Conservation (phyloP, 2,329 filamentous ascomycete genomes). For the Microdochium bolleyi region DNA sequence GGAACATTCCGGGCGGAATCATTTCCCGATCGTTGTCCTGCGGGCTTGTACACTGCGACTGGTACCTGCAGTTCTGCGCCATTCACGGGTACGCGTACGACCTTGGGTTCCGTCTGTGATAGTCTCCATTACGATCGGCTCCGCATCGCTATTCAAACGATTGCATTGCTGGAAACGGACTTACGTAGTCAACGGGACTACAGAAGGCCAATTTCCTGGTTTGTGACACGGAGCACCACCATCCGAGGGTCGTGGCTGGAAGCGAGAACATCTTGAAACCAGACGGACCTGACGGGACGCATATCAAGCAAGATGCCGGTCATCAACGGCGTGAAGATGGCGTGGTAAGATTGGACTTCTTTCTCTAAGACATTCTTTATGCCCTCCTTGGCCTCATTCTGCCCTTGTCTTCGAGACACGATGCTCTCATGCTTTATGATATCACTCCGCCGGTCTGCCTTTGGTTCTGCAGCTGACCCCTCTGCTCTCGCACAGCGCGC, state of each 20-base stretch:
- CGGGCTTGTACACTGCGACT: too few relatives aligned
- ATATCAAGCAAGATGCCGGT: conserved; percentile 48
- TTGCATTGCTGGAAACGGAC: background rate
- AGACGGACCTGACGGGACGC: background rate
- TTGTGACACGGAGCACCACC: background rate
- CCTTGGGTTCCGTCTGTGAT: background rate
- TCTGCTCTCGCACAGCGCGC: conserved; percentile 41
- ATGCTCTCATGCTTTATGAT: too few relatives aligned
- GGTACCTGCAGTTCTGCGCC: background rate
- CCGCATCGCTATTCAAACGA: background rate
- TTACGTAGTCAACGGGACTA: background rate
- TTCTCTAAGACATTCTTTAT: background rate
- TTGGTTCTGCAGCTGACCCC: conserved; percentile 6
- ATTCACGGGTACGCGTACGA: background rate
- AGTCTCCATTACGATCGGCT: background rate
- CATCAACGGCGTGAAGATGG: conserved; percentile 65
- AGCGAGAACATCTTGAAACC: background rate
- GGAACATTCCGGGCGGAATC: too few relatives aligned
- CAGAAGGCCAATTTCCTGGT: background rate
- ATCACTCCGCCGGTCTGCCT: conserved; percentile 1
- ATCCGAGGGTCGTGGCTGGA: background rate
- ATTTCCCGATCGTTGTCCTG: too few relatives aligned
- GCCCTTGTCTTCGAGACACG: background rate
- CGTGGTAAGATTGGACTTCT: conserved; percentile 48
- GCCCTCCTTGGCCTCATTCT: background rate